Percentiles rank a stretch among this genome's conserved stretches.
Evolutionary conservation across 2,329 filamentous ascomycete genomes (phyloP).

Genomic region (Corniculantispora saksenae): DNA sequence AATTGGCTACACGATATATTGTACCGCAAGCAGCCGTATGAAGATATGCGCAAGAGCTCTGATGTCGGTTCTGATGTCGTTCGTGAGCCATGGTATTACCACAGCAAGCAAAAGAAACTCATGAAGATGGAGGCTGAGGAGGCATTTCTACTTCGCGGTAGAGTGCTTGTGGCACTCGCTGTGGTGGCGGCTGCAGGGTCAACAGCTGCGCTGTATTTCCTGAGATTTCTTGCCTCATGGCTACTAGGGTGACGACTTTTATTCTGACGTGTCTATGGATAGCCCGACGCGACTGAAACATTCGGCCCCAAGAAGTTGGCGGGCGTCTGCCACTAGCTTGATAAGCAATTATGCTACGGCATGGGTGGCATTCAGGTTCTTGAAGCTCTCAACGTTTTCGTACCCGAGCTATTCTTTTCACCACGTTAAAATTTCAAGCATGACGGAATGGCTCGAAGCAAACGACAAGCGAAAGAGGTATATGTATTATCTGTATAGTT

Average conservation of each 20-base stretch:
- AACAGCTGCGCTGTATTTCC: slow-evolving; percentile 29
- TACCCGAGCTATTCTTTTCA: not conserved
- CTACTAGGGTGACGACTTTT: not conserved
- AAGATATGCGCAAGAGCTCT: slow-evolving; percentile 30
- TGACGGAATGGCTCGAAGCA: not conserved
- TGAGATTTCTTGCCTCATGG: not conserved
- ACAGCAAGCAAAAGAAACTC: slow-evolving; percentile 60
- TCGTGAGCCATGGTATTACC: slow-evolving; percentile 46
- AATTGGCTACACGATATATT: slow-evolving; percentile 44
- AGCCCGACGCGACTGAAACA: not conserved
- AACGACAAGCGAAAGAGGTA: not conserved
- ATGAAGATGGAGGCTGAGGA: slow-evolving; percentile 63
- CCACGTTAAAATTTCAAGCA: not conserved
- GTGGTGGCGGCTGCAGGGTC: slow-evolving; percentile 33
- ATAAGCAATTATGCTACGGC: too few relatives aligned
- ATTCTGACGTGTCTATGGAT: not conserved
- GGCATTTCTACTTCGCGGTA: slow-evolving; percentile 60
- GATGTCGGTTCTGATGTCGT: slow-evolving; percentile 8
- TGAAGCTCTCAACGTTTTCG: not conserved
- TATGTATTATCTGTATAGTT: not conserved
- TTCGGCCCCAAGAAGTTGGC: not conserved
- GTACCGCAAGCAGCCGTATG: slow-evolving; percentile 43
- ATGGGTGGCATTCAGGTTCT: too few relatives aligned
- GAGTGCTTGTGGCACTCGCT: slow-evolving; percentile 53
- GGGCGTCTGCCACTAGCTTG: too few relatives aligned